Evolutionary conservation across 2,329 filamentous ascomycete genomes (phyloP).

Genomic region (Scedosporium aurantiacum): DNA sequence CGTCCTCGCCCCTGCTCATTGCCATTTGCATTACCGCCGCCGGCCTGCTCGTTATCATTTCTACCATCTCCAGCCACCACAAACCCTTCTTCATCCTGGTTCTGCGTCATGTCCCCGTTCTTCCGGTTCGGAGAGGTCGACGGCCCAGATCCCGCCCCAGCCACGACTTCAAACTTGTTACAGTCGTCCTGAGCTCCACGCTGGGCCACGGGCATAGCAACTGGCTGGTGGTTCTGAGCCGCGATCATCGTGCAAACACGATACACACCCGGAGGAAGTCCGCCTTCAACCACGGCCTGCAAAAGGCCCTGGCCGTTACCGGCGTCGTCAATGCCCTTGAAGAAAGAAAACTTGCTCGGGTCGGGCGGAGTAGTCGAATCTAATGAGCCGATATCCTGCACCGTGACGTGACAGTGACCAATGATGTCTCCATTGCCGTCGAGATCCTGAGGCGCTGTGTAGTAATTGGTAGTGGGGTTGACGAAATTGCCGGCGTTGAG

Average conservation of each 20-base stretch:
- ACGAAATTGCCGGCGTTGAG: slow-evolving; percentile 40
- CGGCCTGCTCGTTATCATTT: slow-evolving; percentile 1
- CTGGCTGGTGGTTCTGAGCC: slow-evolving; percentile 42
- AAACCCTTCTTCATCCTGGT: slow-evolving; percentile 1
- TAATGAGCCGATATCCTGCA: slow-evolving; percentile 33
- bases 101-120: background rate
- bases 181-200: slow-evolving; percentile 43
- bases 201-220: slow-evolving; percentile 45
- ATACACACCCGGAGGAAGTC: slow-evolving; percentile 35
- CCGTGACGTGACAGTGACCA: slow-evolving; percentile 39
- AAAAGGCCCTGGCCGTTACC: slow-evolving; percentile 35
- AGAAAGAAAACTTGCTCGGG: slow-evolving; percentile 35
- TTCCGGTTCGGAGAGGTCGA: background rate
- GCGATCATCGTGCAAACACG: slow-evolving; percentile 41
- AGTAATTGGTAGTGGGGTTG: slow-evolving; percentile 42
- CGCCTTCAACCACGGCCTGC: slow-evolving; percentile 29
- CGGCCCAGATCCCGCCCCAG: background rate
- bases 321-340: slow-evolving; percentile 45
- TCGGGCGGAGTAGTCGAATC: slow-evolving; percentile 26
- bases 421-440: slow-evolving; percentile 25
- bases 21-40: background rate
- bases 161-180: slow-evolving; percentile 31
- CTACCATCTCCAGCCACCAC: background rate
- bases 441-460: slow-evolving; percentile 41
- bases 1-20: background rate